A percentile compares a stretch with the other conserved stretches of the same genome.
These are phyloP conservation scores for Syzygium oleosum DNA, from an alignment of 345 rosid genomes.

Conservation along the genomic window DNA sequence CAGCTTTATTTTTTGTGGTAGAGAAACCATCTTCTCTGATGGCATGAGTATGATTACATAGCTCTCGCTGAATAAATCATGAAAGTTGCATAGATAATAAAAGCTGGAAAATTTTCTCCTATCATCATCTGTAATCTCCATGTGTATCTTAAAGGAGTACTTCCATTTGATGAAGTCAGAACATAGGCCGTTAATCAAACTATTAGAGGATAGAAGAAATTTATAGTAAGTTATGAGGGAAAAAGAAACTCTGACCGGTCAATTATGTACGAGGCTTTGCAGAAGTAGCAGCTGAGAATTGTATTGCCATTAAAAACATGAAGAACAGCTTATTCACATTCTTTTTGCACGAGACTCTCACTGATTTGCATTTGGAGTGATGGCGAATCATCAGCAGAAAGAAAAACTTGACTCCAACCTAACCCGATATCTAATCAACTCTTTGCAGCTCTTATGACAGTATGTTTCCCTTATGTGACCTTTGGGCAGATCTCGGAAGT, in stretches of 20 bases:
- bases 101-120: not conserved
- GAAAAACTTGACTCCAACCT: not conserved
- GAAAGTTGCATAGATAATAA: not conserved
- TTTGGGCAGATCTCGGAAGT: constrained; percentile 49
- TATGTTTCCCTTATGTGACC: constrained; percentile 32
- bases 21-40: not conserved
- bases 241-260: not conserved
- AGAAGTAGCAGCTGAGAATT: not conserved
- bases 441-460: constrained; percentile 26
- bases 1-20: not conserved
- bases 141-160: not conserved
- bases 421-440: not conserved
- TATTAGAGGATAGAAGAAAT: not conserved
- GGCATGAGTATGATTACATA: not conserved
- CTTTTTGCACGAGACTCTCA: not conserved
- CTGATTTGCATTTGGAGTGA: not conserved
- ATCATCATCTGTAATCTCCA: not conserved
- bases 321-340: not conserved
- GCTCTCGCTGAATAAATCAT: not conserved
- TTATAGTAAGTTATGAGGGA: not conserved
- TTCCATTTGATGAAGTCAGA: not conserved
- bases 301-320: not conserved
- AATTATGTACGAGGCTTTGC: not conserved
- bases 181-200: not conserved
- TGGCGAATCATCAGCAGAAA: not conserved